A percentile compares a stretch with the other conserved stretches of the same genome.
Evolutionary conservation across 192 early-diverging fungal genomes (phyloP).

Genomic region (Podila minutissima): DNA sequence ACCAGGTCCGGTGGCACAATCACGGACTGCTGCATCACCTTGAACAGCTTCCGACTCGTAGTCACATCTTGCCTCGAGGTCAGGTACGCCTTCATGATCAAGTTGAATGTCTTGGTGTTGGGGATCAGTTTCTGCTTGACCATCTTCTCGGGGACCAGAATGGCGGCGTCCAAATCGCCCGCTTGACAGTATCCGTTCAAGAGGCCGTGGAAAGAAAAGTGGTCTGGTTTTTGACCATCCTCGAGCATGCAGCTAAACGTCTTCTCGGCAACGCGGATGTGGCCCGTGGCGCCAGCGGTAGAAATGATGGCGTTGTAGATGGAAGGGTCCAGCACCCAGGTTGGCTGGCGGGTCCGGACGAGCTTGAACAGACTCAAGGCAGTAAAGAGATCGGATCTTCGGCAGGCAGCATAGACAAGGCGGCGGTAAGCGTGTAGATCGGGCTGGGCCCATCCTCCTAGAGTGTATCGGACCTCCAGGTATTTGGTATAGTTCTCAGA

Average conservation of each 20-base stretch:
- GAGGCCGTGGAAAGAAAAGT: constrained; percentile 37
- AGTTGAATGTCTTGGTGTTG: constrained; percentile 48
- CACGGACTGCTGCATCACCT: constrained; percentile 23
- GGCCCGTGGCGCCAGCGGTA: constrained; percentile 22
- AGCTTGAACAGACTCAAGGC: constrained; percentile 25
- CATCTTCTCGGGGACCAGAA: constrained; percentile 40
- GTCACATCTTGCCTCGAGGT: constrained; percentile 8
- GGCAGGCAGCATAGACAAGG: constrained; percentile 42
- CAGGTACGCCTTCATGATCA: constrained; percentile 48
- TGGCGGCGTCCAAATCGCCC: constrained; percentile 28
- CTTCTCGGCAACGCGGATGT: constrained; percentile 27
- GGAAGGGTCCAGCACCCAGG: constrained; percentile 16
- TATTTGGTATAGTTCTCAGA: constrained; percentile 20
- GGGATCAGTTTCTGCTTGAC: constrained; percentile 40
- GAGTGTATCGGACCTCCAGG: constrained; percentile 27
- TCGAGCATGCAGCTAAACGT: constrained; percentile 25
- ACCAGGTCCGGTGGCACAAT: constrained; percentile 29
- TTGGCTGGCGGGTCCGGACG: constrained; percentile 8
- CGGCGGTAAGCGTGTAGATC: constrained; percentile 46
- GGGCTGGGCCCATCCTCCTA: constrained; percentile 7
- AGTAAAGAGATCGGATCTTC: constrained; percentile 30
- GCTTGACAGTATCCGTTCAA: constrained; percentile 39
- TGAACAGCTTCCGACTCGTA: constrained; percentile 27
- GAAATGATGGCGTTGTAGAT: constrained; percentile 48
- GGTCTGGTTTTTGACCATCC: constrained; percentile 30